These are phyloP conservation scores for Orbilia quercus DNA, from an alignment of 2,329 filamentous ascomycete genomes.

Conservation along the genomic window DNA sequence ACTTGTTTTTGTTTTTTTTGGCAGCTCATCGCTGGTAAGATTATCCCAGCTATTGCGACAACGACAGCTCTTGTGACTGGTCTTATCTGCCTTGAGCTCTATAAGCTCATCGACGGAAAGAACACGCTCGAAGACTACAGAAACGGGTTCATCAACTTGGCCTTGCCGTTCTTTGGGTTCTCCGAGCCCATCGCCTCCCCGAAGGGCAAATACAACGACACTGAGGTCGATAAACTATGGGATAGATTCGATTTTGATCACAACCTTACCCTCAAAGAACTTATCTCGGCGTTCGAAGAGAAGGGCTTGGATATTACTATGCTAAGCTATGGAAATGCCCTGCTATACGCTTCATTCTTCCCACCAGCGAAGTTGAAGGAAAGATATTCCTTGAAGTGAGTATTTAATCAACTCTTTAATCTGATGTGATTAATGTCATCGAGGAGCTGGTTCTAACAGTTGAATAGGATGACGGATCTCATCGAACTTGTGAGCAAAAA, in stretches of 20 bases:
- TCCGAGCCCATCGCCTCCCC: slow-evolving; percentile 94
- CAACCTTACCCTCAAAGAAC: slow-evolving; percentile 84
- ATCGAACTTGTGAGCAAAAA: slow-evolving; percentile 92
- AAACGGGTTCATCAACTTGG: slow-evolving; percentile 97
- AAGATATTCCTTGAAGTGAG: slow-evolving; percentile 76
- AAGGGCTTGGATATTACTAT: slow-evolving; percentile 86
- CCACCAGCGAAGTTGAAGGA: slow-evolving; percentile 84
- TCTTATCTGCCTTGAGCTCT: slow-evolving; percentile 89
- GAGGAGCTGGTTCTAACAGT: slow-evolving; percentile 60
- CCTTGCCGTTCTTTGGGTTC: slow-evolving; percentile 97
- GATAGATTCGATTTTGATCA: slow-evolving; percentile 87
- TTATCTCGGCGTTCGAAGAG: slow-evolving; percentile 82
- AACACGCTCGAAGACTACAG: slow-evolving; percentile 98
- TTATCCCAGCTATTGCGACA: slow-evolving; percentile 97
- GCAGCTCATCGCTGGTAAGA: slow-evolving; percentile 91
- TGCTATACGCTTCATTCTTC: slow-evolving; percentile 95
- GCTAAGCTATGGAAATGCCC: slow-evolving; percentile 95
- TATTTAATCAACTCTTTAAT: slow-evolving; percentile 58
- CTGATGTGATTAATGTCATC: background rate
- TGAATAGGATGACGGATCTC: slow-evolving; percentile 80
- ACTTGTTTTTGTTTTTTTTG: background rate
- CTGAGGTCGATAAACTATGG: slow-evolving; percentile 95
- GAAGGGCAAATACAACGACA: slow-evolving; percentile 83
- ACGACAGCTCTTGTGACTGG: slow-evolving; percentile 96
- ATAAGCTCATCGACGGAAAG: slow-evolving; percentile 97